Conservation (phyloP, 768 basidiomycete species). For the Naganishia onofrii region DNA sequence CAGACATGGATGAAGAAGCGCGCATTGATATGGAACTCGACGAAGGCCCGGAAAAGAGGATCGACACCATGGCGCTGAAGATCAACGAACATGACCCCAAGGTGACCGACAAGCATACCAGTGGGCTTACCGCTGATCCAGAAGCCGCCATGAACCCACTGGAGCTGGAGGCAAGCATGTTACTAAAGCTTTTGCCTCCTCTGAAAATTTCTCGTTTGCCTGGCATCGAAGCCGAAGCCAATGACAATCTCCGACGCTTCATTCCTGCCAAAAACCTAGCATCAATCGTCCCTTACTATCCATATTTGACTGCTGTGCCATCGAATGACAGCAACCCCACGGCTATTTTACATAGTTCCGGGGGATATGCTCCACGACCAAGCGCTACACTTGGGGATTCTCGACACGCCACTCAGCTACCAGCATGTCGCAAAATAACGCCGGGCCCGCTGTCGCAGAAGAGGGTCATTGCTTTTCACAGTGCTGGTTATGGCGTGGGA, state of each 20-base stretch:
- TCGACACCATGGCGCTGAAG: not conserved
- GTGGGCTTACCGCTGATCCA: not conserved
- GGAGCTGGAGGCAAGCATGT: conserved; percentile 4
- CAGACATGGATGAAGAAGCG: not conserved
- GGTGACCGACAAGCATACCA: not conserved
- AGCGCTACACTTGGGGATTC: not conserved
- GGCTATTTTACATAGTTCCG: not conserved
- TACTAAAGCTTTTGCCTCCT: not conserved
- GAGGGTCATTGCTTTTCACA: conserved; percentile 10
- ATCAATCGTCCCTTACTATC: conserved; percentile 3
- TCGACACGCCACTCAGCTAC: not conserved
- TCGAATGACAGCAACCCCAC: not conserved
- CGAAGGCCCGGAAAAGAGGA: not conserved
- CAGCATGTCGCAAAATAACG: not conserved
- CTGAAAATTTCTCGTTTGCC: not conserved
- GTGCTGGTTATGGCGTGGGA: conserved; percentile 10
- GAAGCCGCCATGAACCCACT: not conserved
- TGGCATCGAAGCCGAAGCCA: not conserved
- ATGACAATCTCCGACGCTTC: not conserved
- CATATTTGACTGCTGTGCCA: not conserved
- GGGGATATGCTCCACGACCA: not conserved
- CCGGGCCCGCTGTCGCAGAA: not conserved
- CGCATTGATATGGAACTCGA: not conserved
- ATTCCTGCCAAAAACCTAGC: not conserved
- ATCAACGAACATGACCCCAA: not conserved